A percentile compares a stretch with the other conserved stretches of the same genome.
Evolutionary conservation across 2,329 filamentous ascomycete species (phyloP).

Genomic region (Fusarium globosum): DNA sequence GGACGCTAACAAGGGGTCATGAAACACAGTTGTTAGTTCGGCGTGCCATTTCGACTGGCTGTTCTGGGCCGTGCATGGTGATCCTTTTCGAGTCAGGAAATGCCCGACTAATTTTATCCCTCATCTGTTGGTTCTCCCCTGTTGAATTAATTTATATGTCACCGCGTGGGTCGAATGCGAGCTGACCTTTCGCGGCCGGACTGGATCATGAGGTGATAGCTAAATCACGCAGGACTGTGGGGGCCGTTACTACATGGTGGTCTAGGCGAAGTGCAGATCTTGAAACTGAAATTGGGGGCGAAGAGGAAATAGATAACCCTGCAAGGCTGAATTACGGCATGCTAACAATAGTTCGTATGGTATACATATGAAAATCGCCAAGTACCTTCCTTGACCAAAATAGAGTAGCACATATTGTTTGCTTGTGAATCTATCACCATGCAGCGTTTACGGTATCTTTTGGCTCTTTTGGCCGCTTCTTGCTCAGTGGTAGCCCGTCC

Average conservation of each 20-base stretch:
- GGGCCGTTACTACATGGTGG: too few species aligned
- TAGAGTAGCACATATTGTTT: neutral
- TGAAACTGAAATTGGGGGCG: neutral
- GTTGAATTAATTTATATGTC: neutral
- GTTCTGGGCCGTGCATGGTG: too few species aligned
- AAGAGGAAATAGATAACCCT: neutral
- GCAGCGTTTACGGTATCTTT: neutral
- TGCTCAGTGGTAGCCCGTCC: neutral
- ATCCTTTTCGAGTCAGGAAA: neutral
- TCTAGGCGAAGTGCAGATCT: neutral
- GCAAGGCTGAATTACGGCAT: neutral
- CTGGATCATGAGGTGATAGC: neutral
- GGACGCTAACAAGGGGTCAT: neutral
- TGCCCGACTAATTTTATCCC: neutral
- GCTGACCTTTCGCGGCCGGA: neutral
- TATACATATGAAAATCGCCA: neutral
- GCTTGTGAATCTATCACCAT: neutral
- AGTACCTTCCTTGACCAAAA: neutral
- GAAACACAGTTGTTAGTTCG: neutral
- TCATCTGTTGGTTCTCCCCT: neutral
- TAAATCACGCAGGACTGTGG: neutral
- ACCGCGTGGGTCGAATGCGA: neutral
- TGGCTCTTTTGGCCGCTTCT: neutral
- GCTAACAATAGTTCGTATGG: neutral
- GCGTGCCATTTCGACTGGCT: neutral